Percentiles rank a stretch among this genome's conserved stretches.
These are phyloP conservation scores for Liquidambar formosana DNA, from an alignment of 164 flowering plant genomes.

Conservation along the genomic window DNA sequence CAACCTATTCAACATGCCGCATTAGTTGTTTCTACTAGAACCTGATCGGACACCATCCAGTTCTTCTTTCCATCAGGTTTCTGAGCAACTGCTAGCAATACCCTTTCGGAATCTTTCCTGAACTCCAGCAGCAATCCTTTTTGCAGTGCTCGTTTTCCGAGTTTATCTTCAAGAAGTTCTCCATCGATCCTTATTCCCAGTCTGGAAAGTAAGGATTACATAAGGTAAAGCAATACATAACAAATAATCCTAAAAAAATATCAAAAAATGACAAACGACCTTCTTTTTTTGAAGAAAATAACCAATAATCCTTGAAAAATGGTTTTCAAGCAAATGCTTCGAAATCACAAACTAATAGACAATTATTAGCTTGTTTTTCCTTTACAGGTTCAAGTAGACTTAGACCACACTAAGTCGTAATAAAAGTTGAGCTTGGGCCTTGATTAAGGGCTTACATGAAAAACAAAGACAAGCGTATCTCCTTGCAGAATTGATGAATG, in stretches of 20 bases:
- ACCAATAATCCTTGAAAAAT: neutral
- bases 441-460: too few relatives aligned
- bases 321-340: neutral
- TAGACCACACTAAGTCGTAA: neutral
- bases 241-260: neutral
- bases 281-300: neutral
- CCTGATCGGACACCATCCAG: conserved; percentile 98
- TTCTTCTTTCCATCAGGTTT: conserved; percentile 96
- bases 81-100: conserved; percentile 81
- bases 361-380: neutral
- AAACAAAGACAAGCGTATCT: too few relatives aligned
- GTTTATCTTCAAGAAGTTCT: conserved; percentile 56
- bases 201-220: conserved; percentile 31
- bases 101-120: conserved; percentile 81
- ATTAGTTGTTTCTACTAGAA: conserved; percentile 44
- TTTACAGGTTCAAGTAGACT: neutral
- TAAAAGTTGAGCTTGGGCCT: too few relatives aligned
- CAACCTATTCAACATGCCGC: conserved; percentile 43
- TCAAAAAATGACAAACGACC: neutral
- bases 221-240: neutral
- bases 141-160: conserved; percentile 46
- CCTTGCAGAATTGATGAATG: too few relatives aligned
- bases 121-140: conserved; percentile 77
- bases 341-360: neutral
- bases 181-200: conserved; percentile 37